Evolutionary conservation across 2,329 filamentous ascomycete species (phyloP), one percentile per base, ranked within the genome.

Genomic region (Pseudonectria buxi): DNA sequence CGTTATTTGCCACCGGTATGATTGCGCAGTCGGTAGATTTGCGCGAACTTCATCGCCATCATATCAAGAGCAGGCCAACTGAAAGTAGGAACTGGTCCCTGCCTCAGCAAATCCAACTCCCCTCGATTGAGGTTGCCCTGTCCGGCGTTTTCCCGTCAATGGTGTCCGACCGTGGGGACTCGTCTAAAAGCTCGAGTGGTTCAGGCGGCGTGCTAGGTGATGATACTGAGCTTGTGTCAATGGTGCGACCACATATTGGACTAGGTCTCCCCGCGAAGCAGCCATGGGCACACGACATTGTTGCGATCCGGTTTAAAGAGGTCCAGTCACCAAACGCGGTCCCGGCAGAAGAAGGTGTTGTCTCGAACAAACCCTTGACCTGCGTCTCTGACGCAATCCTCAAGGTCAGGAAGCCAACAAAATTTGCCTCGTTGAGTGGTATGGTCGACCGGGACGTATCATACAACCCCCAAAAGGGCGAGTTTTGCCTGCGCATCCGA

Each of bases 401-500:
- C 26, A 64, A 63, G 16, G 72, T 80, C 12, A 61, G 64, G 9
- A 69, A 73, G 38, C 69, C 65, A n/a, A 48, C 62, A 6, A 74
- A 71, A 40, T 78, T 81, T 48, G 62, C 62, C 27, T 62, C 71
- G n/a, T 66, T 81, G 10, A 68, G 67, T 45, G 66, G 67, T 9
- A 68, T 67, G 29, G 65, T 78, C 15, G 78, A 81, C 46, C 65
- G 66, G 3, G 75, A 83, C 47, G 74, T 87, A 15, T 69, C 68
- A 3, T 86, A 83, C 56, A 71, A 75, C 44, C 57, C 67, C 3
- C 60, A 61, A 14, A 70, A 69, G 6, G 82, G 82, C 29, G 71
- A 76, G 36, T 83, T 87, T 55, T 70, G 71, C 12, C 64, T 87
- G 35, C 67, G 72, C 7, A 62, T 86, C 26, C 68, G 72, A 9